A percentile compares a stretch with the other conserved stretches of the same genome.
phyloP scores from a whole-genome alignment of 495 filamentous ascomycete species.

The Platismatia glauca region DNA sequence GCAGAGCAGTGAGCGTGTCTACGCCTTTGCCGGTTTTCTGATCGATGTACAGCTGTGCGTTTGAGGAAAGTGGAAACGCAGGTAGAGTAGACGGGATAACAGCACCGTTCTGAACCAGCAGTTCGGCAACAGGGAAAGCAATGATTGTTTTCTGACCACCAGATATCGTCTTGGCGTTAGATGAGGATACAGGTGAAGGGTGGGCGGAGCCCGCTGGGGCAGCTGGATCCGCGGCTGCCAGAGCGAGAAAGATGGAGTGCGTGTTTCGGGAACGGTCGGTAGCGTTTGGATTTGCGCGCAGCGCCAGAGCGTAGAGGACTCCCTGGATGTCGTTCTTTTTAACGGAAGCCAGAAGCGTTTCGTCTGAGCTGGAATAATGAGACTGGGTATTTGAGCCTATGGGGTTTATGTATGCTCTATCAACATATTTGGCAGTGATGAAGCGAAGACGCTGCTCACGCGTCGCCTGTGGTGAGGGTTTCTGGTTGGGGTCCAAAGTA shows the following conservation, averaged over 20 bases:
- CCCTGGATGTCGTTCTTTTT: slow-evolving; percentile 90
- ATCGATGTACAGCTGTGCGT: slow-evolving; percentile 75
- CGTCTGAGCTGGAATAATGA: slow-evolving; percentile 70
- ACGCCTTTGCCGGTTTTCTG: slow-evolving; percentile 54
- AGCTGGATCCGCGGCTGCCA: slow-evolving; percentile 90
- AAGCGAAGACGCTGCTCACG: slow-evolving; percentile 85
- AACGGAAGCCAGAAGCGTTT: slow-evolving; percentile 84
- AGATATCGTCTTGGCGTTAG: slow-evolving; percentile 17
- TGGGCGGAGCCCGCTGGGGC: slow-evolving; percentile 44
- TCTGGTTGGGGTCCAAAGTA: slow-evolving; percentile 59
- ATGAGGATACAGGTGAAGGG: slow-evolving; percentile 31
- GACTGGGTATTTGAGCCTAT: slow-evolving; percentile 62
- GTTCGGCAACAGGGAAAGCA: slow-evolving; percentile 79
- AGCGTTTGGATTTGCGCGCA: slow-evolving; percentile 80
- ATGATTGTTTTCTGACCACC: slow-evolving; percentile 24
- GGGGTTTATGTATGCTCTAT: slow-evolving; percentile 68
- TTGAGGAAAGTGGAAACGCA: slow-evolving; percentile 64
- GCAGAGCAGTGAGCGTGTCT: slow-evolving; percentile 40
- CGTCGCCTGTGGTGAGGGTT: slow-evolving; percentile 65
- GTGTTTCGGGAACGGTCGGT: slow-evolving; percentile 80
- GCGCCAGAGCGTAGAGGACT: slow-evolving; percentile 81
- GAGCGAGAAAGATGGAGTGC: slow-evolving; percentile 79
- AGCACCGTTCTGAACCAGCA: slow-evolving; percentile 89
- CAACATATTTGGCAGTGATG: slow-evolving; percentile 91
- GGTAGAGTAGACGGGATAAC: slow-evolving; percentile 67